Evolutionary conservation across 1,284 basidiomycete species (phyloP), one percentile per base, ranked within the genome.

Genomic region (Ustilago shanxiensis): DNA sequence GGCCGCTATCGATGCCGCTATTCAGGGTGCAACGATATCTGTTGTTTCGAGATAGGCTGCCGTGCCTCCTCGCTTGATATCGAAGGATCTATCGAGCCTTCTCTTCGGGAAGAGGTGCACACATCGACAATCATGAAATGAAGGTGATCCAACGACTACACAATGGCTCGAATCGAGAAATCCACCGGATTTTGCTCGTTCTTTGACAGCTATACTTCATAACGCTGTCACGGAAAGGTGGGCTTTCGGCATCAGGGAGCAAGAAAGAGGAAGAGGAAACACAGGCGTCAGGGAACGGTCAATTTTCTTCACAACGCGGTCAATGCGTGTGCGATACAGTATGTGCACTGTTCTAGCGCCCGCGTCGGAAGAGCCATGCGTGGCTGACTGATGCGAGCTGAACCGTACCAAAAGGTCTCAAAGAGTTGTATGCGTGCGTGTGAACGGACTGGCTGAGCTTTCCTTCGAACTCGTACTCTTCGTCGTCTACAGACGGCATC

Each of bases 351-450:
- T 53, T 35, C 22, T 22, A 28, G 28, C 54, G 54, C 54, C 54
- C 14, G 11, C 24, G 7, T 20, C 37, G 24, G 13, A 55, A 44
- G 20, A 45, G 41, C 35, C 39, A 56, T 56, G 54, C 54, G 26
- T 56, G 54, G 41, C 54, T 56, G 54, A 56, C 54, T 56, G 39
- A 45, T 31, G 39, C 53, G 37, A 39, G 14, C 6, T 39, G 31
- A 33, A 33, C 31, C 31, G 11, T 33, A 5, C 5, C 31, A 11
- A 33, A 5, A 11, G 31, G 7, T 7, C 31, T 33, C 31, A 33
- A 11, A 37, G 35, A 16, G 35, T 37, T 33, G 31, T 11, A 6
- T 6, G 35, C 11, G 31, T 7, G 35, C 9, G 35, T 37, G 35
- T 37, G 35, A 37, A 14, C 35, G 14, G 35, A 11, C n/a, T n/a